phyloP scores from a whole-genome alignment of 805 yeast species.

The Cyberlindnera sargentensis region DNA sequence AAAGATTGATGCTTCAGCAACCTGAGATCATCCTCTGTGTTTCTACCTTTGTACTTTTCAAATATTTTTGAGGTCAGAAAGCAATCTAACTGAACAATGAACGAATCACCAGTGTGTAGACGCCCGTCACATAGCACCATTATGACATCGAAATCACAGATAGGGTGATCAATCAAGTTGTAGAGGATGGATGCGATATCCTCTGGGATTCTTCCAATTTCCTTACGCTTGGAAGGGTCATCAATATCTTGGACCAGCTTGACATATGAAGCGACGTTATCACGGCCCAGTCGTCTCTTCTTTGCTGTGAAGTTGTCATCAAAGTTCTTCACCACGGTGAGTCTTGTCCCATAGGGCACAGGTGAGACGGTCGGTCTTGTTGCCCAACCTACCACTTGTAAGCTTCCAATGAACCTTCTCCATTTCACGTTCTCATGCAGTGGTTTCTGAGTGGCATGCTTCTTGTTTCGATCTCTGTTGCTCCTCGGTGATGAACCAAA shows the following conservation, averaged over 20 bases:
- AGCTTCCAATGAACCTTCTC: constrained; percentile 50
- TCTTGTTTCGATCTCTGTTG: background rate
- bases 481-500: background rate
- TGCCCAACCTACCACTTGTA: constrained; percentile 62
- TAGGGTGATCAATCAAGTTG: constrained; percentile 52
- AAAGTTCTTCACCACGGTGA: constrained; percentile 34
- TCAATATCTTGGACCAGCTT: constrained; percentile 23
- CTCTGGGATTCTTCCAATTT: constrained; percentile 72
- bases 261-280: constrained; percentile 26
- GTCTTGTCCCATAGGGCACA: constrained; percentile 36
- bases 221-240: constrained; percentile 33
- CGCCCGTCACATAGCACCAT: constrained; percentile 52
- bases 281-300: constrained; percentile 19
- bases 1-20: constrained; percentile 10
- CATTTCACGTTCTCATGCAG: constrained; percentile 14
- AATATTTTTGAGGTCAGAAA: constrained; percentile 37
- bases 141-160: constrained; percentile 48
- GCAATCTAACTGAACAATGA: constrained; percentile 63
- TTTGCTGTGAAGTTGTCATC: constrained; percentile 16
- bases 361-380: constrained; percentile 54
- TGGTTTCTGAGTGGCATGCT: background rate
- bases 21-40: constrained; percentile 18
- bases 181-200: constrained; percentile 58
- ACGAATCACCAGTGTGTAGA: constrained; percentile 69
- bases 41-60: constrained; percentile 11